A percentile compares a stretch with the other conserved stretches of the same genome.
Conservation (phyloP, 495 filamentous ascomycete genomes). For the Cetradonia linearis region DNA sequence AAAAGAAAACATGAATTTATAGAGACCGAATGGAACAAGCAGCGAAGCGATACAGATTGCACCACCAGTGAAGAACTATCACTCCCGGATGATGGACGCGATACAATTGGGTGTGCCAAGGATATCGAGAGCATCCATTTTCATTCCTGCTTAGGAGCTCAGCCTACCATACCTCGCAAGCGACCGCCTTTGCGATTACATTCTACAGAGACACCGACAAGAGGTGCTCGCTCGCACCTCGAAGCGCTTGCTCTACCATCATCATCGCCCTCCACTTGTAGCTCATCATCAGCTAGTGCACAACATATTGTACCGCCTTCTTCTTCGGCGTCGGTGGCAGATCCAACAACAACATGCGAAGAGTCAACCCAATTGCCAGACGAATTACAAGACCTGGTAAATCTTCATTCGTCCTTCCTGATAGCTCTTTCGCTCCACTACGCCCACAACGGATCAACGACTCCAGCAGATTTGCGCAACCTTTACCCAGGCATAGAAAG, state of each 20-base stretch:
- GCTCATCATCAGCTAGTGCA: background rate
- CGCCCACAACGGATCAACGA: slow-evolving; percentile 53
- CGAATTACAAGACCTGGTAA: slow-evolving; percentile 24
- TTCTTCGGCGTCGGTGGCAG: slow-evolving; percentile 10
- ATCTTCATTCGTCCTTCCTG: slow-evolving; percentile 25
- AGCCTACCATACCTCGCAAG: slow-evolving; percentile 15
- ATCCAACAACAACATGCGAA: background rate
- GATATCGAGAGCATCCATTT: background rate
- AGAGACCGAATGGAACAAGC: background rate
- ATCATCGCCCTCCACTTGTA: slow-evolving; percentile 1
- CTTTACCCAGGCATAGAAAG: slow-evolving; percentile 46
- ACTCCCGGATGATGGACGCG: background rate
- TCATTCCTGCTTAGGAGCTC: background rate
- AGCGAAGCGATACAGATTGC: background rate
- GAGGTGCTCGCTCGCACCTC: slow-evolving; percentile 21
- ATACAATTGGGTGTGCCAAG: background rate
- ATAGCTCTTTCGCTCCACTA: slow-evolving; percentile 49
- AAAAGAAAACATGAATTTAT: slow-evolving; percentile 17
- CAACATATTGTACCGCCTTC: slow-evolving; percentile 16
- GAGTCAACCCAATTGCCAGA: slow-evolving; percentile 12
- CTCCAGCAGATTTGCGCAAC: slow-evolving; percentile 47
- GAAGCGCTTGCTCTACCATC: slow-evolving; percentile 22
- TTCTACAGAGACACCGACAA: slow-evolving; percentile 21
- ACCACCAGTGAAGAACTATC: background rate
- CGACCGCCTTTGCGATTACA: background rate